Evolutionary conservation across 805 yeast genomes (phyloP).

Genomic region (Wickerhamomyces xylosicus): DNA sequence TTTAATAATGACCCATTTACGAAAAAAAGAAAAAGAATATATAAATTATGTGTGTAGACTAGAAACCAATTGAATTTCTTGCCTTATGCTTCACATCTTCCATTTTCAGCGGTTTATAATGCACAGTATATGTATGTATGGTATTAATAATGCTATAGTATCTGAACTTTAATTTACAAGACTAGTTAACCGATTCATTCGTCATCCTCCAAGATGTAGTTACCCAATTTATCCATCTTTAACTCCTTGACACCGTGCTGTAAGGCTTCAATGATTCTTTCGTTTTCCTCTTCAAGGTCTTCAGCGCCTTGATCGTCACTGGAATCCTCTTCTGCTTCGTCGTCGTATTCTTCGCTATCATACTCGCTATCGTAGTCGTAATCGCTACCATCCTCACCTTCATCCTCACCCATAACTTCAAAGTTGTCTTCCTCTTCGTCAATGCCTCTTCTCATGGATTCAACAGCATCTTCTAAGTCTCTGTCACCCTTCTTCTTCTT

Average conservation of each 20-base stretch:
- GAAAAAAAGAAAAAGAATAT: no score
- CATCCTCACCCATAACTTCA: conserved; percentile 47
- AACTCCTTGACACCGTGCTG: conserved; percentile 52
- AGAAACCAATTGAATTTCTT: no score
- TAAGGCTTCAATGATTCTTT: conserved; percentile 60
- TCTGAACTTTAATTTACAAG: background rate
- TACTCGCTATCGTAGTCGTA: conserved; percentile 16
- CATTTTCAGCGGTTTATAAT: no score
- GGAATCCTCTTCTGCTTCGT: conserved; percentile 34
- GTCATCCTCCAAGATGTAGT: conserved; percentile 51
- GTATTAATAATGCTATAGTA: background rate
- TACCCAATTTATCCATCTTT: conserved; percentile 76
- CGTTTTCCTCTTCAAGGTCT: conserved; percentile 34
- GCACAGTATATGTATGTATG: no score
- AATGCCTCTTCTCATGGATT: conserved; percentile 43
- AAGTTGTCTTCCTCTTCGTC: conserved; percentile 15
- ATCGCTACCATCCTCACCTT: conserved; percentile 36
- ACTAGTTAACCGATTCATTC: background rate
- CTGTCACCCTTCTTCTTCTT: conserved; percentile 44
- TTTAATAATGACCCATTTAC: no score
- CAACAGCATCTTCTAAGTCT: conserved; percentile 71
- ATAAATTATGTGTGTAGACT: no score
- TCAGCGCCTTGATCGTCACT: conserved; percentile 31
- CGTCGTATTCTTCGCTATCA: conserved; percentile 18
- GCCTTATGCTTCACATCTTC: no score